Base-by-base conservation (phyloP, 208 protist genomes). In the Endotrypanum monterogeii region DNA sequence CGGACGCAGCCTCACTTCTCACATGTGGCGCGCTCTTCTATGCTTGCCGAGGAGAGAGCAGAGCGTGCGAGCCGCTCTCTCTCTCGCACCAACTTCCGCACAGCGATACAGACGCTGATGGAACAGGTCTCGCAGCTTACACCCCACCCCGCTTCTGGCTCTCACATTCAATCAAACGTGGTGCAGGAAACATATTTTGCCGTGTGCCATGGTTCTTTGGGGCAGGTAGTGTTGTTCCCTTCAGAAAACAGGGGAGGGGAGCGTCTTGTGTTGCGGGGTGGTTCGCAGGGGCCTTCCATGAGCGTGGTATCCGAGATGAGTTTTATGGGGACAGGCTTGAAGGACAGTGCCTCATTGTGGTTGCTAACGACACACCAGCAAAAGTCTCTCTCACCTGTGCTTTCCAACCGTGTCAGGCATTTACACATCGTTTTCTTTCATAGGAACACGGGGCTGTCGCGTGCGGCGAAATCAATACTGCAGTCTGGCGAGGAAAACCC, bases 181-280 rank as follows among this genome's bases (percentile, higher is more conserved):
- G 30, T 30, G 16, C 58, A 67, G 12, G 63, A 76, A 28, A 3
- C 70, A 18, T 86, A 89, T 72, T 74, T 92, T 46, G 73, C 79
- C 18, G 87, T 78, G 28, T 86, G 83, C 63, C 89, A 93, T 60
- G 89, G 89, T 25, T 89, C 89, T 46, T 82, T 91, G 11, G 62
- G 78, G 20, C 86, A 88, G 56, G 61, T 80, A 57, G 57, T 84
- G 23, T 11, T 63, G 23, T 25, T 57, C 46, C 69, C 62, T 8
- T 9, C 54, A 66, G 28, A 50, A 51, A 30, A 52, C 20, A 41
- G 80, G 25, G 32, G 44, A 73, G 37, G 52, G 61, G 62, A 70
- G 28, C 52, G 56, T n/a, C 55, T 76, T 3, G 7, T 82, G 16
- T 8, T 90, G 0, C 28, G 79, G 6, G 89, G 89, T 30, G 89